Conservation (phyloP, 2,329 filamentous ascomycete genomes). For the Zymoseptoria tritici region DNA sequence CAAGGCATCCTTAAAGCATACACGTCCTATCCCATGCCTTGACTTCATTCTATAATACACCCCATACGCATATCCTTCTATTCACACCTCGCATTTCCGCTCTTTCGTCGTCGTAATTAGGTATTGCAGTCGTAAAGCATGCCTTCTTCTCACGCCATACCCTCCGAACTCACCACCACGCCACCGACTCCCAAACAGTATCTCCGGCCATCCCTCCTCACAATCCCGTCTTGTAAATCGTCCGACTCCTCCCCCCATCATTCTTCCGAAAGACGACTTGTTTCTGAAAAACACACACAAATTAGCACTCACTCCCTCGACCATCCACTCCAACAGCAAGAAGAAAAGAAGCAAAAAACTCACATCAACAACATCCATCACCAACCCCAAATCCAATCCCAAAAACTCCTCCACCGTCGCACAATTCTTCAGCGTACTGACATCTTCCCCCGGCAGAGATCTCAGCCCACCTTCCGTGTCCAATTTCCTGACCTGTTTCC, state of each 20-base stretch:
- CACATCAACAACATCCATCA: not conserved
- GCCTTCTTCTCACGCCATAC: too few species aligned
- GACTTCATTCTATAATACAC: too few species aligned
- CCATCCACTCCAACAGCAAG: not conserved
- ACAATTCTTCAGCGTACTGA: not conserved
- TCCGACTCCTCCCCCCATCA: not conserved
- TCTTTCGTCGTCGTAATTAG: too few species aligned
- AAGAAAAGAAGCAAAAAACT: not conserved
- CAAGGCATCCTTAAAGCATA: too few species aligned
- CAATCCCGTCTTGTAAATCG: not conserved
- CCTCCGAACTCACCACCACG: too few species aligned
- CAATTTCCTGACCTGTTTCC: not conserved
- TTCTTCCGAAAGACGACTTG: not conserved
- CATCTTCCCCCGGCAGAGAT: not conserved
- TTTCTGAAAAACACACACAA: not conserved
- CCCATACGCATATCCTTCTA: too few species aligned
- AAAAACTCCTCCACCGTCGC: not conserved
- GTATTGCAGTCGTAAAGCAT: too few species aligned
- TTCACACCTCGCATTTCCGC: too few species aligned
- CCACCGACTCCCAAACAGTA: too few species aligned
- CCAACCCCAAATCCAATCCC: not conserved
- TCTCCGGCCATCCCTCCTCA: not conserved
- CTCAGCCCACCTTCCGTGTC: conserved; percentile 27
- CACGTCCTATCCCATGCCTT: too few species aligned
- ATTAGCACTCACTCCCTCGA: not conserved